phyloP scores from a whole-genome alignment of 2,329 filamentous ascomycete species.

The Phyllosticta ampelicida region DNA sequence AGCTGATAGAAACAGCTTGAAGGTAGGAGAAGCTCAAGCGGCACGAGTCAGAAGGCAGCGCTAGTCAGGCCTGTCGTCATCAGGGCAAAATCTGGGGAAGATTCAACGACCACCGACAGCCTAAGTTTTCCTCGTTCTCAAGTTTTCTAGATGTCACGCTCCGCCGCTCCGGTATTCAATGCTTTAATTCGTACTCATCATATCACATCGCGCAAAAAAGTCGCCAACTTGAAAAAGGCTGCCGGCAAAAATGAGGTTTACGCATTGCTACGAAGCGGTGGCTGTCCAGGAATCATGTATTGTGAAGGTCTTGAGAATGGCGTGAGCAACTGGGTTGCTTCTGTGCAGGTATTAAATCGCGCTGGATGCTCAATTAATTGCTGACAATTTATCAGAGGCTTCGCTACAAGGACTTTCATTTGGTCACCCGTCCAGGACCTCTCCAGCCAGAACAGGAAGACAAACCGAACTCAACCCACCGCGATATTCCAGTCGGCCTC shows the following conservation, averaged over 20 bases:
- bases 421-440: conserved; percentile 43
- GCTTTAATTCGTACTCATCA: conserved; percentile 69
- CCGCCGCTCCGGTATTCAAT: conserved; percentile 30
- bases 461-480: background rate
- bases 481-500: conserved; percentile 24
- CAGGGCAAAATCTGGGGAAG: background rate
- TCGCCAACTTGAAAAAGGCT: conserved; percentile 52
- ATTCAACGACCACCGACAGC: background rate
- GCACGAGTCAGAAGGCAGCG: background rate
- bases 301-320: conserved; percentile 50
- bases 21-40: conserved; percentile 4
- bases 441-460: conserved; percentile 17
- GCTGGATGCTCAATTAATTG: too few relatives aligned
- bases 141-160: conserved; percentile 9
- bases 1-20: background rate
- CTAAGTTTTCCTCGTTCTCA: too few relatives aligned
- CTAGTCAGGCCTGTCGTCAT: background rate
- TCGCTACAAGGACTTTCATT: conserved; percentile 63
- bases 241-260: conserved; percentile 50
- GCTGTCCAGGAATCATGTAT: conserved; percentile 68
- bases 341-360: conserved; percentile 41
- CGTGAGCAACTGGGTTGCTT: conserved; percentile 53
- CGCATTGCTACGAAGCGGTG: conserved; percentile 56
- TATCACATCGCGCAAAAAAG: conserved; percentile 70
- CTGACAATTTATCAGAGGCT: conserved; percentile 30